Base-by-base conservation (phyloP, 768 basidiomycete species). In the Kwoniella dendrophila region DNA sequence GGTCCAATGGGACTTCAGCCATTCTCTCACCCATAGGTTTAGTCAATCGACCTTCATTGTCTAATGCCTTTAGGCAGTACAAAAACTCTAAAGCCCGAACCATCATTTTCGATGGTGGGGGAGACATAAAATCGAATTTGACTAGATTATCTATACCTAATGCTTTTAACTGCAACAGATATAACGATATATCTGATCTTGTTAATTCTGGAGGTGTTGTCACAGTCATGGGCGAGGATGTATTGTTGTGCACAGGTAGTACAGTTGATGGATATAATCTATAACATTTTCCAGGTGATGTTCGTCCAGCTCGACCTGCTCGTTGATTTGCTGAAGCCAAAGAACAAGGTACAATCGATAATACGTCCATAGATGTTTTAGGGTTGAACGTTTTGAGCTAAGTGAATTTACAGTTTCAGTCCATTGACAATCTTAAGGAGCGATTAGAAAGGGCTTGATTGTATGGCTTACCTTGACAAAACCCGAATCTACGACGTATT, bases 131-230 rank as follows among this genome's bases (percentile, higher is more conserved):
- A 74, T 98, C 93, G 74, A 98, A 95, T 74, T 78, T 75, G 85
- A 96, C 88, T 14, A 98, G 78, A 78, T 99, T 92, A 68, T 98
- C 89, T 45, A 99, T 89, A 8, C 96, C 96, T 30, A 99, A 83
- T 0, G 90, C 89, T 79, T 98, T 98, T 50, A 98, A 84, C 75
- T 97, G 94, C 18, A 99, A 81, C 52, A 99, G 88, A 4, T 92
- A 90, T 2, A 90, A 89, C 0, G 90, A 89, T 81, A 99, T 85
- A 72, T 99, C 95, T 3, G 87, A 88, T 32, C 95, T 86, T 10
- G 88, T 88, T 50, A 98, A 88, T 81, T 99, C 96, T 1, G 96
- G 91, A 2, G 89, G 84, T 0, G 92, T 92, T 0, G 86, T 86
- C 3, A 81, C 80, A 1, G 87, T 83, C 61, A 98, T 84, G 3